Base-by-base conservation (phyloP, 1,139 yeast genomes). In the Protomyces macrosporus region DNA sequence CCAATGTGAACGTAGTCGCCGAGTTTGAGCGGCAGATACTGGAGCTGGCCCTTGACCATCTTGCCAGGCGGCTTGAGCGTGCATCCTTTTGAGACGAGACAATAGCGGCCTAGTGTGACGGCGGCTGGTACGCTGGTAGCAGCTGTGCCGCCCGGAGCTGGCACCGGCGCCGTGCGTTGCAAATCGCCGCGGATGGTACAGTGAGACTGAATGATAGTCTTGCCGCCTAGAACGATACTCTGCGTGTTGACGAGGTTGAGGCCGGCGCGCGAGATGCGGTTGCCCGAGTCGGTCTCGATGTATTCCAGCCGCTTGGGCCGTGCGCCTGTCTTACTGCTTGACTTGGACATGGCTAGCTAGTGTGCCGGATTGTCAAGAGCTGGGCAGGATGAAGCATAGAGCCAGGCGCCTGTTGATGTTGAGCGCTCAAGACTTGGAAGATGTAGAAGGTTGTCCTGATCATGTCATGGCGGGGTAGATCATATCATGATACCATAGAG, bases 1-100 rank as follows among this genome's bases (percentile, higher is more conserved):
- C 88, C 90, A 1, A 87, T 74, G 30, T 79, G 75, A 7, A 83
- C 82, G 70, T 80, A 85, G 6, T 85, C 82, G 0, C 91, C 93
- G 7, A 87, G 76, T 55, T 78, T 76, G 7, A 80, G 70, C 1
- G 80, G 80, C 59, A 72, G 73, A 63, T 71, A 71, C 48, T 33
- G 62, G 53, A 52, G 10, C 40, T 45, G n/a, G 55, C 45, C 55
- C 51, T 34, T 23, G 32, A 32, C 33, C 9, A 10, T 6, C 14
- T 30, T 66, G 65, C 32, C 60, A 1, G 82, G 78, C 0, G 83
- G 83, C 0, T 64, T 67, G 0, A 82, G 71, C 4, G 65, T 63
- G 36, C 76, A 72, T 3, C 71, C 67, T 6, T 69, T 63, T 2
- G 73, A 79, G 2, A 84, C 66, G 65, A 74, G 64, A n/a, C 63